A percentile compares a stretch with the other conserved stretches of the same genome.
Evolutionary conservation across 139 green algal species (phyloP).

Genomic region (Axilococcus clingmanii): DNA sequence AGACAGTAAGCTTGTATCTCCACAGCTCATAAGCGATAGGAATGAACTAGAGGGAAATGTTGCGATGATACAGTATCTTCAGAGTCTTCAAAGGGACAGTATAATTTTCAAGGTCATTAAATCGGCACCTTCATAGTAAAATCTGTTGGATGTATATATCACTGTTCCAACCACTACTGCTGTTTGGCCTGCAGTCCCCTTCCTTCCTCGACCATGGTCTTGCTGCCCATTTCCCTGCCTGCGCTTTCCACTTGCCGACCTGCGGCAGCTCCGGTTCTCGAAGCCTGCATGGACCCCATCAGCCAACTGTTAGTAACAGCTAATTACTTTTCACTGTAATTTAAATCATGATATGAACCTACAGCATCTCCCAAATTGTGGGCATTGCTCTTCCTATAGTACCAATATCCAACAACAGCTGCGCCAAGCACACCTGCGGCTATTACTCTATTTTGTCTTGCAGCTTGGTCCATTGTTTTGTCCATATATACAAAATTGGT

Average conservation of each 20-base stretch:
- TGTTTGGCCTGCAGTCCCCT: conserved; percentile 1
- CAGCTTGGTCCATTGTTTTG: too few species aligned
- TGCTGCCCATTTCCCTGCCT: neutral
- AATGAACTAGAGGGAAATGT: too few species aligned
- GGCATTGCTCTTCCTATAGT: conserved; percentile 1
- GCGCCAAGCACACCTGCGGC: neutral
- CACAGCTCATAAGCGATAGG: conserved; percentile 3
- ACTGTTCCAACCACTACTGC: too few species aligned
- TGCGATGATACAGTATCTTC: too few species aligned
- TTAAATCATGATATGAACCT: neutral
- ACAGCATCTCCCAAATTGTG: conserved; percentile 1
- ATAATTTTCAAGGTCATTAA: too few species aligned
- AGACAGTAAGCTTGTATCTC: conserved; percentile 28
- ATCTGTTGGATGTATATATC: too few species aligned
- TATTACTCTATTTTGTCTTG: neutral
- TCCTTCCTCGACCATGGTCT: neutral
- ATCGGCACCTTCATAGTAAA: too few species aligned
- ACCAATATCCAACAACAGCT: conserved; percentile 2
- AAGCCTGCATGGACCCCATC: too few species aligned
- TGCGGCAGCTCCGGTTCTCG: neutral
- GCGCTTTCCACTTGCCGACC: neutral
- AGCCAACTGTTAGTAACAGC: too few species aligned
- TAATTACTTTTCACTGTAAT: too few species aligned
- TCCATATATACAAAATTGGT: too few species aligned
- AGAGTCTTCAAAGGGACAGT: too few species aligned